These are phyloP conservation scores for Botryotinia calthae DNA, from an alignment of 2,329 filamentous ascomycete genomes.

Conservation along the genomic window DNA sequence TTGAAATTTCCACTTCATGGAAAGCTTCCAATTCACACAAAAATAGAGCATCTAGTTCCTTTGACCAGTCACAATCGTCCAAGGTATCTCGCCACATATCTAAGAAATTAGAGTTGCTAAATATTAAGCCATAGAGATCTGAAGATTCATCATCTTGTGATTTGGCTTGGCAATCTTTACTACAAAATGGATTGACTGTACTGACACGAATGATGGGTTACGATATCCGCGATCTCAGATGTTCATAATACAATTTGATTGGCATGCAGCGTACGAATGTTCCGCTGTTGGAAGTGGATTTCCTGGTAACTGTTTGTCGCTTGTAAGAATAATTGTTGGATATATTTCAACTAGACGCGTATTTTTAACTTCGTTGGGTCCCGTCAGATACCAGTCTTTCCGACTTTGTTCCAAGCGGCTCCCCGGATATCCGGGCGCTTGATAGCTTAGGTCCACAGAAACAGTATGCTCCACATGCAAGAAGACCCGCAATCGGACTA, in stretches of 20 bases:
- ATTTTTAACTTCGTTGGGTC: not conserved
- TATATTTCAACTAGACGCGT: not conserved
- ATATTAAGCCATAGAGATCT: not conserved
- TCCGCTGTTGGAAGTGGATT: not conserved
- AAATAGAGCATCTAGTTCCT: not conserved
- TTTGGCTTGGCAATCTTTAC: not conserved
- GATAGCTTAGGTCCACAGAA: not conserved
- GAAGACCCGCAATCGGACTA: not conserved
- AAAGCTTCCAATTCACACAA: not conserved
- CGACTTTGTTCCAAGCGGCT: not conserved
- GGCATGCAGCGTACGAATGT: not conserved
- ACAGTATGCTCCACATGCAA: not conserved
- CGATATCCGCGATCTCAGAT: not conserved
- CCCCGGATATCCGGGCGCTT: conserved; percentile 2
- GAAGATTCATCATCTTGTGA: not conserved
- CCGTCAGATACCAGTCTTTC: not conserved
- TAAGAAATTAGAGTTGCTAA: not conserved
- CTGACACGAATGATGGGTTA: not conserved
- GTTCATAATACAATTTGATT: not conserved
- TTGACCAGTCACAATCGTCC: not conserved
- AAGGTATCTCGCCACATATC: not conserved
- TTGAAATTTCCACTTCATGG: not conserved
- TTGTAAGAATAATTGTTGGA: not conserved
- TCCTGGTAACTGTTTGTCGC: not conserved
- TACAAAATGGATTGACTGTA: not conserved